Evolutionary conservation across 2,329 filamentous ascomycete species (phyloP).

Genomic region (Xylaria sp.): DNA sequence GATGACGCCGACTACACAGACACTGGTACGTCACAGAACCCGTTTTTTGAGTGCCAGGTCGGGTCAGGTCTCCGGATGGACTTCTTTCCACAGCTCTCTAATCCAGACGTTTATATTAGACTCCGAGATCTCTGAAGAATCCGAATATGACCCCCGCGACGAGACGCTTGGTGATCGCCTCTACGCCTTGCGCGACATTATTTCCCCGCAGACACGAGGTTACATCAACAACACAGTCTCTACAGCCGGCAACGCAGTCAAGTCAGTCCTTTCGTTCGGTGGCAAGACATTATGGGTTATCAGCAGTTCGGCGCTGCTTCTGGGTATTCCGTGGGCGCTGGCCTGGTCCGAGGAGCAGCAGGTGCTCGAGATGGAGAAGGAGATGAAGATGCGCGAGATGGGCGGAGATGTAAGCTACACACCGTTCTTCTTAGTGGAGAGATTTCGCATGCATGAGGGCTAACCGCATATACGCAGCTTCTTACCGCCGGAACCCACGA

Average conservation of each 20-base stretch:
- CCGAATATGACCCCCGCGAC: constrained; percentile 70
- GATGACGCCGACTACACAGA: constrained; percentile 90
- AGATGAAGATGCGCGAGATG: constrained; percentile 94
- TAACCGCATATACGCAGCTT: constrained; percentile 49
- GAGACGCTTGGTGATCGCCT: constrained; percentile 76
- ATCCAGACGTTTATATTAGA: constrained; percentile 59
- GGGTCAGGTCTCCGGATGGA: neutral
- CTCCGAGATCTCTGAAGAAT: constrained; percentile 86
- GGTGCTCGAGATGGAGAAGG: constrained; percentile 96
- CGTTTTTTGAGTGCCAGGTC: neutral
- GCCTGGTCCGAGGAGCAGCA: constrained; percentile 97
- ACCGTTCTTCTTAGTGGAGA: neutral
- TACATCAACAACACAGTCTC: constrained; percentile 71
- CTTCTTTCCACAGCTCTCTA: constrained; percentile 10
- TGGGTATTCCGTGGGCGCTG: constrained; percentile 93
- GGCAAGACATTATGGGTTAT: constrained; percentile 93
- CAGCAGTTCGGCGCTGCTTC: constrained; percentile 86
- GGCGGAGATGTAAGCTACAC: constrained; percentile 72
- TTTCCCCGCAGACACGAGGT: constrained; percentile 77
- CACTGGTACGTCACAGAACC: constrained; percentile 73
- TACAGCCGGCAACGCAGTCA: constrained; percentile 66
- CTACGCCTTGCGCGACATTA: constrained; percentile 78
- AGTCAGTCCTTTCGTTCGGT: constrained; percentile 73
- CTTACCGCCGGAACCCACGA: constrained; percentile 59
- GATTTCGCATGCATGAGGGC: neutral